These are phyloP conservation scores for Agapanthus africanus DNA, from an alignment of 106 monocot species.

Conservation along the genomic window DNA sequence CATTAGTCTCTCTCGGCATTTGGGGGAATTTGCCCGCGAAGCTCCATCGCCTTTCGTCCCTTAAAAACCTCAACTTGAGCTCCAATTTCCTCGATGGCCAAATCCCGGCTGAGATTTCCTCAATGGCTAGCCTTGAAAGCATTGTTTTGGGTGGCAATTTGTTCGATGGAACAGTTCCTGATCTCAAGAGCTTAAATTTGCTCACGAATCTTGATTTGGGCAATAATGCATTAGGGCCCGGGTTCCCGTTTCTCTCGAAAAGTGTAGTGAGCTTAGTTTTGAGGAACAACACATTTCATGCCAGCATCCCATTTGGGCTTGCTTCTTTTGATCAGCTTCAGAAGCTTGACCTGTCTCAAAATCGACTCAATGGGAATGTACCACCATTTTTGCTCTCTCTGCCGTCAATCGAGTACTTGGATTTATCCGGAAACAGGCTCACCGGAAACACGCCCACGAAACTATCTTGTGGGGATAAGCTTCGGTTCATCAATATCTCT, in stretches of 20 bases:
- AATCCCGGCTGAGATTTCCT: slow-evolving; percentile 38
- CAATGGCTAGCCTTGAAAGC: slow-evolving; percentile 23
- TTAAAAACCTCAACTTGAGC: slow-evolving; percentile 55
- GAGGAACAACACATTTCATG: slow-evolving; percentile 32
- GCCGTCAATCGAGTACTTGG: slow-evolving; percentile 35
- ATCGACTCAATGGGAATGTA: slow-evolving; percentile 40
- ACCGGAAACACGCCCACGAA: slow-evolving; percentile 34
- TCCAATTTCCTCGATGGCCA: slow-evolving; percentile 53
- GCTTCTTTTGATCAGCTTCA: slow-evolving; percentile 27
- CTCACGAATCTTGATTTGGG: slow-evolving; percentile 48
- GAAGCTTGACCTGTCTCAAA: slow-evolving; percentile 50
- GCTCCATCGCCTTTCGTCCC: slow-evolving; percentile 31
- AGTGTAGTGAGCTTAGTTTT: slow-evolving; percentile 25
- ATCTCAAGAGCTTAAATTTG: slow-evolving; percentile 23
- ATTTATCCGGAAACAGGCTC: slow-evolving; percentile 49
- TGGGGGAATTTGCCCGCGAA: slow-evolving; percentile 57
- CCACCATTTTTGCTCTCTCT: slow-evolving; percentile 60
- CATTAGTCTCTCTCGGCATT: slow-evolving; percentile 79
- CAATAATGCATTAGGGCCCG: slow-evolving; percentile 42
- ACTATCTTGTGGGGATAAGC: slow-evolving; percentile 29
- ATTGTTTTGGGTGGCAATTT: slow-evolving; percentile 46
- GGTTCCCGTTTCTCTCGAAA: slow-evolving; percentile 29
- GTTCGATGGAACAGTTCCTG: slow-evolving; percentile 46
- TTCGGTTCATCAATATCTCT: slow-evolving; percentile 56
- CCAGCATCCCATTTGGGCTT: slow-evolving; percentile 17